Evolutionary conservation across 805 yeast species (phyloP).

Genomic region (Hanseniaspora meyeri): DNA sequence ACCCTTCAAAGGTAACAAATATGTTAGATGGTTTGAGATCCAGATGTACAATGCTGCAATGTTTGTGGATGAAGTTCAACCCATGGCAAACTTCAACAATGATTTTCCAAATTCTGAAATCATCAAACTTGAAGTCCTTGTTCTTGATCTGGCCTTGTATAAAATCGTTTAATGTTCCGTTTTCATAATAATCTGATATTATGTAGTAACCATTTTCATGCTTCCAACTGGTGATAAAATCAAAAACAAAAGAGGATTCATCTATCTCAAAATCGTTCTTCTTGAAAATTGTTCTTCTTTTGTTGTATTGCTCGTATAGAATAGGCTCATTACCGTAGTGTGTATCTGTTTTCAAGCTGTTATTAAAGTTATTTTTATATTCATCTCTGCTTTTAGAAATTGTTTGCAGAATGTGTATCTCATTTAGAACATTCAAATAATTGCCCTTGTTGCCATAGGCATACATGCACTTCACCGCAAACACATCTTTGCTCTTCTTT

Average conservation of each 20-base stretch:
- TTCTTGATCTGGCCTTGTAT: conserved; percentile 65
- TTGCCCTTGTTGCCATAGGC: conserved; percentile 38
- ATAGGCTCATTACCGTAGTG: neutral
- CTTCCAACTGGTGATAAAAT: conserved; percentile 42
- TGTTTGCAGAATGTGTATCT: conserved; percentile 54
- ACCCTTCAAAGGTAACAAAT: conserved; percentile 88
- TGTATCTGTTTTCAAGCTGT: neutral
- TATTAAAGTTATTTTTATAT: neutral
- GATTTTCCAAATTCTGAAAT: conserved; percentile 96
- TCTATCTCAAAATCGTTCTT: conserved; percentile 29
- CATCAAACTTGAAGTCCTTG: conserved; percentile 52
- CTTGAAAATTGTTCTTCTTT: conserved; percentile 17
- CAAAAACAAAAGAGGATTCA: conserved; percentile 67
- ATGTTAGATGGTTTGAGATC: conserved; percentile 94
- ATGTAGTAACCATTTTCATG: conserved; percentile 63
- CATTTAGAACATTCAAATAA: conserved; percentile 56
- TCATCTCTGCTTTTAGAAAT: conserved; percentile 31
- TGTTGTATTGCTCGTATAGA: conserved; percentile 2
- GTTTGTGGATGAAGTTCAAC: conserved; percentile 62
- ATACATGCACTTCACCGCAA: conserved; percentile 81
- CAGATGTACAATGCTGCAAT: conserved; percentile 63
- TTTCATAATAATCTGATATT: conserved; percentile 91
- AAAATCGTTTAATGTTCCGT: conserved; percentile 77
- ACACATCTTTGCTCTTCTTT: conserved; percentile 33
- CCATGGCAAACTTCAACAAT: conserved; percentile 74